Conservation (phyloP, 176 grass and related monocot species). For the Coix lacrymajobi region DNA sequence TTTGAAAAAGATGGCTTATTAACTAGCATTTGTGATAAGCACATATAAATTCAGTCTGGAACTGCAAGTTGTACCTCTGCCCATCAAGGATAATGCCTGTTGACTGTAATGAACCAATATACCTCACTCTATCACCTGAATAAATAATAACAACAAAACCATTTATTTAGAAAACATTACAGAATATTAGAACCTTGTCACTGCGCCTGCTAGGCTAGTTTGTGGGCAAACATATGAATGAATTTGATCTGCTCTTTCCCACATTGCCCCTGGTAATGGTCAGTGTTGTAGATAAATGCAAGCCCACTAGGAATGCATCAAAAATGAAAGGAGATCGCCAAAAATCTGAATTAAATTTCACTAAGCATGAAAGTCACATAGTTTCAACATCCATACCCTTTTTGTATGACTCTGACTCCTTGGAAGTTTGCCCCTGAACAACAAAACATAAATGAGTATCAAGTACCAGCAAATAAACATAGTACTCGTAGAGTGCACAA, state of each 20-base stretch:
- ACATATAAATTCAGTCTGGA: not conserved
- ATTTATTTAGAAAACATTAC: not conserved
- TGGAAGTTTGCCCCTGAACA: slow-evolving; percentile 69
- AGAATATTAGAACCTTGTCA: not conserved
- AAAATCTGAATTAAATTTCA: not conserved
- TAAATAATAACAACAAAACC: slow-evolving; percentile 17
- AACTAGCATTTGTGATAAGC: too few relatives aligned
- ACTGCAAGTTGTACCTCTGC: slow-evolving; percentile 22
- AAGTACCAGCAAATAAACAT: not conserved
- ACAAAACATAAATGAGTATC: slow-evolving; percentile 27
- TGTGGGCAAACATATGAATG: not conserved
- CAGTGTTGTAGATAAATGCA: not conserved
- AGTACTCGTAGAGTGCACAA: not conserved
- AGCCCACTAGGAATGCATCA: not conserved
- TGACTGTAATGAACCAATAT: slow-evolving; percentile 48
- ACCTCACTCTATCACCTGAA: slow-evolving; percentile 95
- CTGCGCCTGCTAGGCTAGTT: not conserved
- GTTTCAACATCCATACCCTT: slow-evolving; percentile 43
- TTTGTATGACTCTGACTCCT: slow-evolving; percentile 71
- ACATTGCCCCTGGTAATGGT: not conserved
- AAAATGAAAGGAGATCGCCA: not conserved
- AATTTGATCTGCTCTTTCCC: not conserved
- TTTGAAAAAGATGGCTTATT: not conserved
- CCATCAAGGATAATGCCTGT: slow-evolving; percentile 44
- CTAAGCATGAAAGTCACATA: not conserved